Base-by-base conservation (phyloP, 2,329 filamentous ascomycete species). In the Beauveria bassiana region DNA sequence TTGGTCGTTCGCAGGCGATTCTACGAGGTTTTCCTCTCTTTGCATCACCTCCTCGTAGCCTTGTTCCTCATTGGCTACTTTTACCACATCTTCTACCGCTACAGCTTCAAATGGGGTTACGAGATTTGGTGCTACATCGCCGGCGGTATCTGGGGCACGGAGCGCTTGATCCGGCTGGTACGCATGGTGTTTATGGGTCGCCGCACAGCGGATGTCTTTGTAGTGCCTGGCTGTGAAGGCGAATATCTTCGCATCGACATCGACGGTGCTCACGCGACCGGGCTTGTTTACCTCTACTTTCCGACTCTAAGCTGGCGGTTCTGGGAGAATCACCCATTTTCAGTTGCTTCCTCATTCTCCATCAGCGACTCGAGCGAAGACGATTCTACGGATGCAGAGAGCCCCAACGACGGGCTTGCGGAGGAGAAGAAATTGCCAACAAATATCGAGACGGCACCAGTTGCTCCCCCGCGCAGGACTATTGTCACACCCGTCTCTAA, bases 291-390 rank as follows among this genome's bases (percentile, higher is more conserved):
- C 61, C 67, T 75, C 1, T 69, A 68, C 65, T 75, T 74, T 56
- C 72, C 72, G n/a, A 70, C 70, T 0, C 59, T 75, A 14, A 65
- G 67, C 42, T 74, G 74, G 72, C 64, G 68, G 1, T 65, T 75
- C 57, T 75, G 73, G 73, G 72, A 74, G 52, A 73, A 64, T 22
- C 73, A 75, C 50, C 73, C 74, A 5, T 73, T 75, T 57, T 75
- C 72, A 0, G 69, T 74, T 8, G 66, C 65, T 1, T 49, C 59
- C 5, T 61, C 59, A 7, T 49, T 56, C 9, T 22, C 59, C 16
- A 20, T 56, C n/a, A 18, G 18, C 1, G 52, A 61, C 24, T 20
- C n/a, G 10, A 24, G 4, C 24, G 34, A 16, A 20, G 52, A 56
- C 12, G 24, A 34, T 8, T 45, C 57, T 10, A 60, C 49, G 2